Conservation (phyloP, 768 basidiomycete species). For the Auricularia cornea region DNA sequence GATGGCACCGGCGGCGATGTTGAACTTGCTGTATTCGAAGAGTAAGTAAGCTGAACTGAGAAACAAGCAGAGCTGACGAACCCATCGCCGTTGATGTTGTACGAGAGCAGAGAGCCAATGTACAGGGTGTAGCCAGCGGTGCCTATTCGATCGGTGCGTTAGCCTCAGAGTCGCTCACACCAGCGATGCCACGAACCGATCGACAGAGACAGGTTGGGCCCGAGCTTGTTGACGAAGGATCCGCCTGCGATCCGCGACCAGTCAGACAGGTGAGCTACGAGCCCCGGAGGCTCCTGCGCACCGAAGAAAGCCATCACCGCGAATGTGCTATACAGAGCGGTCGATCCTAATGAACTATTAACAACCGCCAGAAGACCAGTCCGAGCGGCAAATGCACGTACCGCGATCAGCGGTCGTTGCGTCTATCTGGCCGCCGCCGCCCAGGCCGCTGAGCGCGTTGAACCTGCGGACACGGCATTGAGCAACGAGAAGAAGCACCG, state of each 20-base stretch:
- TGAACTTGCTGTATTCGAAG: constrained; percentile 35
- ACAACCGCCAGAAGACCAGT: too few relatives aligned
- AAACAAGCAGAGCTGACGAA: neutral
- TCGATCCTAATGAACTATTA: constrained; percentile 23
- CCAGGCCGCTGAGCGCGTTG: constrained; percentile 29
- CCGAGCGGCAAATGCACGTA: too few relatives aligned
- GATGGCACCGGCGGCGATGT: constrained; percentile 40
- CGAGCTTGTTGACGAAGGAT: constrained; percentile 28
- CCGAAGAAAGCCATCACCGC: constrained; percentile 34
- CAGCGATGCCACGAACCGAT: constrained; percentile 18
- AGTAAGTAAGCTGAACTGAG: neutral
- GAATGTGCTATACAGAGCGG: constrained; percentile 36
- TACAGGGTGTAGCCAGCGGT: constrained; percentile 46
- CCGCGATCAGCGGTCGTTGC: constrained; percentile 31
- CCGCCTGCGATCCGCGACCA: neutral
- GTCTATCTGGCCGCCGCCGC: constrained; percentile 34
- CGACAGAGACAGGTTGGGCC: constrained; percentile 40
- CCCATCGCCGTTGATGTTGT: constrained; percentile 9
- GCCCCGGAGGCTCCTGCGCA: constrained; percentile 28
- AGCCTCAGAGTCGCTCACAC: too few relatives aligned
- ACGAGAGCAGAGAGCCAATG: constrained; percentile 37
- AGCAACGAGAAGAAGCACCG: constrained; percentile 7
- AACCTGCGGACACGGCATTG: constrained; percentile 36
- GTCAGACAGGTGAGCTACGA: neutral
- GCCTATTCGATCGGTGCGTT: constrained; percentile 10